phyloP scores from a whole-genome alignment of 208 protist species.

The Phytomonas francai region DNA sequence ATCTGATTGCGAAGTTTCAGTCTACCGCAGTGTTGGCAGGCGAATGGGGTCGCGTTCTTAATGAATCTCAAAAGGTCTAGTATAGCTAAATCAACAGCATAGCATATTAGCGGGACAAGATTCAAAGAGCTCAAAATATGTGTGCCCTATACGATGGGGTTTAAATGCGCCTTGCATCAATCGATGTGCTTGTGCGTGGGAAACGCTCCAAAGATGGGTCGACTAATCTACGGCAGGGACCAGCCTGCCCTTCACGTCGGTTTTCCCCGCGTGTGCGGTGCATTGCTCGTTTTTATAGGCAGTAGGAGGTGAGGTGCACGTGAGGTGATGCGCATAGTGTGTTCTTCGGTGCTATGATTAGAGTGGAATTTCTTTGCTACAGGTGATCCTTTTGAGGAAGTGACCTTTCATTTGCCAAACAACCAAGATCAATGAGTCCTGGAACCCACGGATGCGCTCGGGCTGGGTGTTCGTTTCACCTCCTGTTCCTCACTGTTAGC shows the following conservation, averaged over 20 bases:
- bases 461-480: neutral
- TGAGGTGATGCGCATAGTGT: slow-evolving; percentile 9
- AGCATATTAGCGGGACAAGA: neutral
- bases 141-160: slow-evolving; percentile 17
- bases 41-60: too few species aligned
- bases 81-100: too few species aligned
- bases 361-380: slow-evolving; percentile 37
- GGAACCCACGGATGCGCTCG: neutral
- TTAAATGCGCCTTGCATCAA: slow-evolving; percentile 37
- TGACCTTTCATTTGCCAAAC: slow-evolving; percentile 31
- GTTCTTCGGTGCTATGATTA: slow-evolving; percentile 22
- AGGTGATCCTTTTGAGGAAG: slow-evolving; percentile 21
- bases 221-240: neutral
- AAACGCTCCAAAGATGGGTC: slow-evolving; percentile 41
- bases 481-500: neutral
- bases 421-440: slow-evolving; percentile 45
- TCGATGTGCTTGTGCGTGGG: slow-evolving; percentile 31
- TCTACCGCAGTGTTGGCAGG: too few species aligned
- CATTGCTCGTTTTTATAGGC: neutral
- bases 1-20: too few species aligned
- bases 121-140: neutral
- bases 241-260: neutral
- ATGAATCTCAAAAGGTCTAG: too few species aligned
- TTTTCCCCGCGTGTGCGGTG: neutral
- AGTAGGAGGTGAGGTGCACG: neutral